Percentiles rank a stretch among this genome's conserved stretches.
Evolutionary conservation across 164 flowering plant species (phyloP).

Genomic region (Vitis vinifera): DNA sequence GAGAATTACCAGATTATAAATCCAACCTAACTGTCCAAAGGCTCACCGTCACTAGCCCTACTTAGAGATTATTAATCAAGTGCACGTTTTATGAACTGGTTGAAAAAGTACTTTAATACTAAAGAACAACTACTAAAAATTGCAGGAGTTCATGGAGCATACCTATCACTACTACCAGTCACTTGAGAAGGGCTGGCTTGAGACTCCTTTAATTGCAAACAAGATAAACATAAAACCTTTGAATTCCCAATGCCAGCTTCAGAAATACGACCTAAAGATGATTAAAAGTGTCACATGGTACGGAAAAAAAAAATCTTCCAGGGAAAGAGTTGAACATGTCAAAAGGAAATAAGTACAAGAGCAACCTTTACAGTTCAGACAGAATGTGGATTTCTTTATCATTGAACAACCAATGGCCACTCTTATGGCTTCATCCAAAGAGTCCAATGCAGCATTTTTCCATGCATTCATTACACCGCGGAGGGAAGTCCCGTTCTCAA

Average conservation of each 20-base stretch:
- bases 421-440: constrained; percentile 42
- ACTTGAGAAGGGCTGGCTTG: constrained; percentile 12
- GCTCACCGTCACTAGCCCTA: too few relatives aligned
- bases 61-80: too few relatives aligned
- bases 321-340: not conserved
- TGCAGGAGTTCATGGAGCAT: constrained; percentile 5
- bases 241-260: constrained; percentile 20
- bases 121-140: not conserved
- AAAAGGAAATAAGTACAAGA: not conserved
- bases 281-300: not conserved
- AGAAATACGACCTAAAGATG: constrained; percentile 34
- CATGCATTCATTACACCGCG: constrained; percentile 66
- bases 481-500: constrained; percentile 72
- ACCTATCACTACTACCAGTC: constrained; percentile 25
- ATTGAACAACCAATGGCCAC: constrained; percentile 34
- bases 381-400: constrained; percentile 21
- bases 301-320: too few relatives aligned
- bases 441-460: constrained; percentile 38
- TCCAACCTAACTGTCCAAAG: too few relatives aligned
- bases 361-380: constrained; percentile 58
- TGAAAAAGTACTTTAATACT: not conserved
- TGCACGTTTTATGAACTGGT: too few relatives aligned
- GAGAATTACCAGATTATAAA: too few relatives aligned
- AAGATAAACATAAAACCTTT: constrained; percentile 35
- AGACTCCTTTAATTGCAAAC: constrained; percentile 32